Evolutionary conservation across 768 basidiomycete genomes (phyloP).

Genomic region (Mycena venus): DNA sequence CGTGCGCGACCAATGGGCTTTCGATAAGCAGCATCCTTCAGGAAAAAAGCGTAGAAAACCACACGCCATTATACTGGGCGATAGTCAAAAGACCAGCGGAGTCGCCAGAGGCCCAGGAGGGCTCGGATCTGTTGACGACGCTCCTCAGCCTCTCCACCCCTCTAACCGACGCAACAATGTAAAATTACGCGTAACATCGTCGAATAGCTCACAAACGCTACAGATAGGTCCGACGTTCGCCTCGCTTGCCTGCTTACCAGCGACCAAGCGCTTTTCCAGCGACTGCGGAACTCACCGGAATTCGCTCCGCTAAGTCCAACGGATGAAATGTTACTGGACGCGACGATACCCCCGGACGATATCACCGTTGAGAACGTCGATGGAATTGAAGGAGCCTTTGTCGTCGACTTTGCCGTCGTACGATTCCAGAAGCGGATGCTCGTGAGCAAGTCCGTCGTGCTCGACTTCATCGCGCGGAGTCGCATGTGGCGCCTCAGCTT

Average conservation of each 20-base stretch:
- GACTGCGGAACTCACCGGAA: conserved; percentile 62
- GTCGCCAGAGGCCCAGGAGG: not conserved
- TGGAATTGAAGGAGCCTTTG: conserved; percentile 67
- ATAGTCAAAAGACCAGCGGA: conserved; percentile 35
- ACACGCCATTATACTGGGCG: conserved; percentile 66
- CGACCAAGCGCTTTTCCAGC: conserved; percentile 73
- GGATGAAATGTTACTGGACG: conserved; percentile 66
- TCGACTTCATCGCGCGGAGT: conserved; percentile 78
- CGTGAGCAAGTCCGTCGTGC: conserved; percentile 62
- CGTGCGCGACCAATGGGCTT: conserved; percentile 55
- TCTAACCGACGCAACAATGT: conserved; percentile 55
- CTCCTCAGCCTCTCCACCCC: conserved; percentile 53
- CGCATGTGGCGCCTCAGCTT: conserved; percentile 72
- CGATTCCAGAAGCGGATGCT: conserved; percentile 83
- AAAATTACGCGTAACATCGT: too few species aligned
- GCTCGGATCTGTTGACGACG: conserved; percentile 24
- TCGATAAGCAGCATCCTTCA: conserved; percentile 59
- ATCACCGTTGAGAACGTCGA: conserved; percentile 66
- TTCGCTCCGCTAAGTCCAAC: conserved; percentile 66
- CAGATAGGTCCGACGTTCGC: conserved; percentile 76
- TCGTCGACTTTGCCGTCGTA: conserved; percentile 62
- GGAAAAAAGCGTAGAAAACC: conserved; percentile 60
- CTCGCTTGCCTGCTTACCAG: conserved; percentile 75
- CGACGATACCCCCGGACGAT: conserved; percentile 61
- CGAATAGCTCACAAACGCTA: too few species aligned